These are phyloP conservation scores for Cardamine chenopodiifolia DNA, from an alignment of 345 rosid genomes.

Conservation along the genomic window DNA sequence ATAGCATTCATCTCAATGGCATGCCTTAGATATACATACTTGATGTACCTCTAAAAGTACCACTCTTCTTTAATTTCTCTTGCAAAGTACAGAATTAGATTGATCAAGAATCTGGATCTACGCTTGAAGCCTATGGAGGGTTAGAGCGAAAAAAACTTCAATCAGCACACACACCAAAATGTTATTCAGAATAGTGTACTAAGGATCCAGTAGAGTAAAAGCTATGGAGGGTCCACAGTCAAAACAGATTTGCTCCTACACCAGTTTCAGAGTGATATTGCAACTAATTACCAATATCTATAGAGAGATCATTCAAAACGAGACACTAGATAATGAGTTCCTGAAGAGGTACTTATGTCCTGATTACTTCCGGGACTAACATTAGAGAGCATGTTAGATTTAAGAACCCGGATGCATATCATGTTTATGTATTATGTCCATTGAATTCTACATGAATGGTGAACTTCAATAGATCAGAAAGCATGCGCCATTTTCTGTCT, in stretches of 20 bases:
- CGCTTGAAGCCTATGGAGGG: constrained; percentile 14
- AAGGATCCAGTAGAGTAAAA: constrained; percentile 4
- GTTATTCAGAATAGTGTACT: constrained; percentile 24
- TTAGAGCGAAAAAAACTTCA: constrained; percentile 18
- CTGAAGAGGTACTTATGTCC: background rate
- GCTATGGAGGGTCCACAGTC: background rate
- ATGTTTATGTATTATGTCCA: background rate
- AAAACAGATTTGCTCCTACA: constrained; percentile 8
- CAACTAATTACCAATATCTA: background rate
- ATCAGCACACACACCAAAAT: constrained; percentile 19
- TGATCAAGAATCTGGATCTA: constrained; percentile 28
- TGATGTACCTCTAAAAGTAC: constrained; percentile 29
- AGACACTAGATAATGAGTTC: background rate
- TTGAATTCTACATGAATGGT: background rate
- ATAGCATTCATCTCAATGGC: background rate
- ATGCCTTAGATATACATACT: constrained; percentile 30
- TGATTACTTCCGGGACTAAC: background rate
- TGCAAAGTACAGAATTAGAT: constrained; percentile 20
- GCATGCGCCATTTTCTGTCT: constrained; percentile 21
- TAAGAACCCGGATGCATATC: background rate
- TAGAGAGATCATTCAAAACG: background rate
- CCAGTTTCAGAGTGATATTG: constrained; percentile 10
- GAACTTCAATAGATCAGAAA: no score
- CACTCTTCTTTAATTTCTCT: constrained; percentile 38
- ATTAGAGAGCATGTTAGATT: background rate